Evolutionary conservation across 2,329 filamentous ascomycete species (phyloP).

Genomic region (Fusarium hostae): DNA sequence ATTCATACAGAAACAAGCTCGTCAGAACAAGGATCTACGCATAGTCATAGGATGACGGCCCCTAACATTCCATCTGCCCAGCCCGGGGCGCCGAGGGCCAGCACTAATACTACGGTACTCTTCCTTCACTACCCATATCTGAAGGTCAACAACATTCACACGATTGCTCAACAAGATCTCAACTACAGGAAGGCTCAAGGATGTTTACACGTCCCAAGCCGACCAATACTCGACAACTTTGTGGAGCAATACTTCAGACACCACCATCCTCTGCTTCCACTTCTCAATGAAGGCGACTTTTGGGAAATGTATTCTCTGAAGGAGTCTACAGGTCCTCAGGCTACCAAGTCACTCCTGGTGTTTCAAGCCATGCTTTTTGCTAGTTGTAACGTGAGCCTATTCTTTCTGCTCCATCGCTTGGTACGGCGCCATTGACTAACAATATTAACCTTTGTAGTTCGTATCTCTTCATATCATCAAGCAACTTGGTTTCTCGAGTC

Average conservation of each 20-base stretch:
- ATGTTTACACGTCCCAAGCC: neutral
- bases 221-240: neutral
- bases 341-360: neutral
- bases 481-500: neutral
- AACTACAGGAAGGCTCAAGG: neutral
- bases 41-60: neutral
- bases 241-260: neutral
- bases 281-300: neutral
- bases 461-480: neutral
- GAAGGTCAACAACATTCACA: neutral
- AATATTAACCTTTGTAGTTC: neutral
- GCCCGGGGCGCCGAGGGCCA: neutral
- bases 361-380: neutral
- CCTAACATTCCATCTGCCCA: neutral
- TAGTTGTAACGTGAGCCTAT: neutral
- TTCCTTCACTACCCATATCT: neutral
- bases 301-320: neutral
- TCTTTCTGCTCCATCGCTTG: no score
- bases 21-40: neutral
- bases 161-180: neutral
- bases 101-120: neutral
- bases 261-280: neutral
- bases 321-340: neutral
- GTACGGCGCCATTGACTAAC: neutral
- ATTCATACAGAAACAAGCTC: neutral